phyloP scores from a whole-genome alignment of 2,329 filamentous ascomycete genomes.

The Penicillium sp. region DNA sequence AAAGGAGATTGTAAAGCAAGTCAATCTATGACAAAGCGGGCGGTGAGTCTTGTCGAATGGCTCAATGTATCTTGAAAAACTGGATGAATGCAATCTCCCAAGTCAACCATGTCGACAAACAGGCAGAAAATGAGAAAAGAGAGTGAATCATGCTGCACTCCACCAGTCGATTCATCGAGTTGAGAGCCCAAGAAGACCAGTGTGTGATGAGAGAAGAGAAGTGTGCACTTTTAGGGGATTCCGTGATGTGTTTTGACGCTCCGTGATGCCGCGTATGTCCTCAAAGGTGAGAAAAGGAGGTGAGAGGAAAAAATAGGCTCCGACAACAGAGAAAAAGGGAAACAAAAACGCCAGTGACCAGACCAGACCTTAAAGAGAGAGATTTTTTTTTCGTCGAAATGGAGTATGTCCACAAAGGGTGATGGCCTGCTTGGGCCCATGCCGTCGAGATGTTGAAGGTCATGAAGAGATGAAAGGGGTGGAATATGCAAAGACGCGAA shows the following conservation, averaged over 20 bases:
- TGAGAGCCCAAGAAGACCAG: background rate
- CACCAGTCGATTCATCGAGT: no score
- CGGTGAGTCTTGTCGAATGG: background rate
- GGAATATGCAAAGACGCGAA: no score
- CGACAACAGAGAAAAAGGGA: background rate
- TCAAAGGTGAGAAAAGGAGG: background rate
- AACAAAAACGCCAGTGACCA: constrained; percentile 16
- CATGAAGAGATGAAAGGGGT: no score
- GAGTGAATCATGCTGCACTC: no score
- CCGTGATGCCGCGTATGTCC: constrained; percentile 11
- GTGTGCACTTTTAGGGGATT: constrained; percentile 5
- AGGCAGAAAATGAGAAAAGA: no score
- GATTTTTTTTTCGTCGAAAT: constrained; percentile 10
- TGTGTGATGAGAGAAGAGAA: background rate
- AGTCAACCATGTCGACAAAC: no score
- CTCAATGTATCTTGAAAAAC: no score
- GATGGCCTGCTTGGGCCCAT: constrained; percentile 9
- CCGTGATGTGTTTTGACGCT: constrained; percentile 12
- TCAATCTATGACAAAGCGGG: background rate
- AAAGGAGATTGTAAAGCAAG: no score
- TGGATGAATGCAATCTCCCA: no score
- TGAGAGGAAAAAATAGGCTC: background rate
- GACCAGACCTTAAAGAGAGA: no score
- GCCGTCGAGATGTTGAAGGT: constrained; percentile 4
- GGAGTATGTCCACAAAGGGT: constrained; percentile 8